Evolutionary conservation across 108 stramenopile species (phyloP), one percentile per base, ranked within the genome.

Genomic region (Thalassiosira profunda): DNA sequence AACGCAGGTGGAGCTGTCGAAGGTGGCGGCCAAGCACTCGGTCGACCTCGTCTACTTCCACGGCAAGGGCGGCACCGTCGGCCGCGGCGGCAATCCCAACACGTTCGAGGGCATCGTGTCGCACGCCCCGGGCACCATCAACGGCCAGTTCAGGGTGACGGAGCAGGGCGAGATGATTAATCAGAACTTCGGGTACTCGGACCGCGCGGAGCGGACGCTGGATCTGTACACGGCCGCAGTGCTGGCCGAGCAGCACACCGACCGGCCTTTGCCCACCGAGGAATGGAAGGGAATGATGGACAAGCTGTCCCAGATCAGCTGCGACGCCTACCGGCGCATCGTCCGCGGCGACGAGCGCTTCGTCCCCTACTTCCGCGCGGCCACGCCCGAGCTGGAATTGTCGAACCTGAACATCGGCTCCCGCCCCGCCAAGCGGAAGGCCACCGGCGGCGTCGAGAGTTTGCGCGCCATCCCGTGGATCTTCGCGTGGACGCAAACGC

Each of bases 141-240:
- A 99, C 45, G 97, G 97, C 34, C 86, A 92, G 49, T 99, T 97
- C 89, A 92, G 98, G 18, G 97, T 99, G n/a, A 99, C 98, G 2
- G 98, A 99, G 81, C 98, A 99, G 61, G 98, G 97, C 24, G 98
- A 99, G 70, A 99, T 99, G 98, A 98, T 99, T 67, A 90, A 90
- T 30, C 97, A 97, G 67, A 99, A 98, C 81, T 99, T 99, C 65
- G 98, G 98, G 5, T 76, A 95, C 52, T 58, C 63, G 11, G 84
- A 86, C 65, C 74, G 94, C 40, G 97, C 98, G 5, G 92, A 97
- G 53, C 81, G 95, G 34, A 97, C 94, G 7, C 81, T 97, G 56
- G 98, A 99, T 70, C 87, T 96, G 35, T 98, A 97, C 87, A 98
- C 97, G 0, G 95, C 98, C 9, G 97, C 95, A 4, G 89, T 99